These are phyloP conservation scores for Metschnikowia cubensis DNA, from an alignment of 805 yeast species.

Conservation along the genomic window DNA sequence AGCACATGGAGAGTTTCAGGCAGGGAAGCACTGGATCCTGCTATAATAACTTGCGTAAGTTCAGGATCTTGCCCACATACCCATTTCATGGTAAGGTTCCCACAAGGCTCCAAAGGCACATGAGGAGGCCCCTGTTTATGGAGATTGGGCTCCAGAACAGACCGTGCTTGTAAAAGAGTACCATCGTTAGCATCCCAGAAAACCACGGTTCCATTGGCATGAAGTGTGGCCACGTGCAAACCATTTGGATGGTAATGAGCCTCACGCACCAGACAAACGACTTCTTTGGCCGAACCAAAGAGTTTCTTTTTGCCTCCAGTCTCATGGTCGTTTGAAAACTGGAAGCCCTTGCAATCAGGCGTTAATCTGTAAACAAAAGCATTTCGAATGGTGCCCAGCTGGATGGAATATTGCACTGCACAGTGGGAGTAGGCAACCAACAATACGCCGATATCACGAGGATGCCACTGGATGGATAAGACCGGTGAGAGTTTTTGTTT, in stretches of 20 bases:
- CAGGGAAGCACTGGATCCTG: constrained; percentile 55
- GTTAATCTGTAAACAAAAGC: constrained; percentile 59
- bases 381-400: constrained; percentile 54
- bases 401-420: constrained; percentile 66
- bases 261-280: constrained; percentile 33
- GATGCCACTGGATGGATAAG: constrained; percentile 69
- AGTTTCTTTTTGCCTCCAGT: constrained; percentile 40
- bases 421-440: constrained; percentile 68
- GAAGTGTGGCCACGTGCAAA: constrained; percentile 71
- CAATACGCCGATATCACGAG: constrained; percentile 79
- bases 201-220: constrained; percentile 77
- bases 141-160: constrained; percentile 60
- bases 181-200: constrained; percentile 93
- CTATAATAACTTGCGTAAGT: constrained; percentile 64
- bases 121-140: constrained; percentile 46
- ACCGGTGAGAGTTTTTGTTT: constrained; percentile 62
- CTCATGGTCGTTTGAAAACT: constrained; percentile 24
- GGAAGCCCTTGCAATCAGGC: constrained; percentile 63
- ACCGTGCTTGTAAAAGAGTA: constrained; percentile 67
- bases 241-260: constrained; percentile 94
- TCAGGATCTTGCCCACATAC: constrained; percentile 77
- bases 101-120: constrained; percentile 5
- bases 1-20: constrained; percentile 43
- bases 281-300: constrained; percentile 35
- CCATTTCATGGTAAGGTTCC: constrained; percentile 54